Conservation (phyloP, 2,329 filamentous ascomycete genomes). For the Chrysoporthe deuterocubensis region DNA sequence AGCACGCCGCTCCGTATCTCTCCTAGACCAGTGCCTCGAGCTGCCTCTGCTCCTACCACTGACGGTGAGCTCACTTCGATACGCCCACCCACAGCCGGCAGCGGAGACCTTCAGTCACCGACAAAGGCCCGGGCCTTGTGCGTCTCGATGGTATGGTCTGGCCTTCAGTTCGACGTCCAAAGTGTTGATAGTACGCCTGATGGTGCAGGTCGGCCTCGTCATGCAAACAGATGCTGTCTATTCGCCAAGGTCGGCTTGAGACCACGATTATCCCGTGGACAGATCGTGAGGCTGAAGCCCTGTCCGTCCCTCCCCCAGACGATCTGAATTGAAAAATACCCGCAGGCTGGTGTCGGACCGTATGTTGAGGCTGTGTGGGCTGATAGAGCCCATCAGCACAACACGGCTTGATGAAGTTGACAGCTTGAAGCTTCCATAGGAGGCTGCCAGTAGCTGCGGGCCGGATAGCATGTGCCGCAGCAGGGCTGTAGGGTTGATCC, state of each 20-base stretch:
- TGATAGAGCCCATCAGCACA: neutral
- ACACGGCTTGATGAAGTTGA: neutral
- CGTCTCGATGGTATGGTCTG: neutral
- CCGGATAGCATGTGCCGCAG: conserved; percentile 1
- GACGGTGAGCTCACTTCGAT: neutral
- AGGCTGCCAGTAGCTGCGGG: too few relatives aligned
- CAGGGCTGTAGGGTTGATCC: neutral
- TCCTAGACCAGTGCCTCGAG: neutral
- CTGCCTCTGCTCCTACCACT: neutral
- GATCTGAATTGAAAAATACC: too few relatives aligned
- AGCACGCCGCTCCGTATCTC: neutral
- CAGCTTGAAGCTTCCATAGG: neutral
- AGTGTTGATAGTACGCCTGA: neutral
- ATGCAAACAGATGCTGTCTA: neutral
- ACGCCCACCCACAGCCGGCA: neutral
- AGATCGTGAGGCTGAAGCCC: neutral
- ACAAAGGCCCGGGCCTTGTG: neutral
- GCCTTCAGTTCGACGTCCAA: too few relatives aligned
- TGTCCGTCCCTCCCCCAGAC: too few relatives aligned
- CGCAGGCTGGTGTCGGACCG: neutral
- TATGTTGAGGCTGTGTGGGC: neutral
- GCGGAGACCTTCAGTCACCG: neutral
- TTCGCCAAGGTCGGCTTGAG: neutral
- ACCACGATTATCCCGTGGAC: neutral
- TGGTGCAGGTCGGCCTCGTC: neutral